Evolutionary conservation across 495 filamentous ascomycete genomes (phyloP).

Genomic region (Podospora conica): DNA sequence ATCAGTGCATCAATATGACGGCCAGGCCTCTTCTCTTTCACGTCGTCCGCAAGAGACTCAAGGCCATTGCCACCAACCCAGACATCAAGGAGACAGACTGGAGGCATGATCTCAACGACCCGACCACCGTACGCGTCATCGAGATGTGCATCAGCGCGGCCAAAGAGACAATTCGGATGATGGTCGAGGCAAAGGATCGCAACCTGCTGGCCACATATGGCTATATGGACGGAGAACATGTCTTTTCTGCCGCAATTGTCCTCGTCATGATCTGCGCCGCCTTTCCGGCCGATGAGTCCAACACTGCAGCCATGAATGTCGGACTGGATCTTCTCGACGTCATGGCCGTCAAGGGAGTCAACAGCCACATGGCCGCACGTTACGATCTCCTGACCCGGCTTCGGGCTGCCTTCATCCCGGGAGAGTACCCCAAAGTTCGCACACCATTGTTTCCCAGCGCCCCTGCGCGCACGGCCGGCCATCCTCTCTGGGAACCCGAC

Average conservation of each 20-base stretch:
- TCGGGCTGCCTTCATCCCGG: conserved; percentile 13
- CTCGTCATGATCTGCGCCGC: conserved; percentile 47
- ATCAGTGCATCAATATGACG: conserved; percentile 49
- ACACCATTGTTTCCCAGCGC: not conserved
- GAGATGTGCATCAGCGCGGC: conserved; percentile 45
- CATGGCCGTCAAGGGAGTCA: conserved; percentile 43
- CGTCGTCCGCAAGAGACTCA: conserved; percentile 41
- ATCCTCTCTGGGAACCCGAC: not conserved
- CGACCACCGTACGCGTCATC: conserved; percentile 40
- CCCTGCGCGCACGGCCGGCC: not conserved
- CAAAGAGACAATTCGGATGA: conserved; percentile 42
- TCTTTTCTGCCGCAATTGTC: conserved; percentile 44
- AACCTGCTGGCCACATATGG: conserved; percentile 48
- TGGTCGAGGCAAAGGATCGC: conserved; percentile 37
- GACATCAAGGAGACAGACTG: conserved; percentile 28
- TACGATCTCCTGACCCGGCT: conserved; percentile 34
- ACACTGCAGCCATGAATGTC: conserved; percentile 36
- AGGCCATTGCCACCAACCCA: conserved; percentile 15
- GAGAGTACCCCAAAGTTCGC: not conserved
- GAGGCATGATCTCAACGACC: conserved; percentile 34
- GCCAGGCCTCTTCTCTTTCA: conserved; percentile 44
- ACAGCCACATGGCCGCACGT: conserved; percentile 38
- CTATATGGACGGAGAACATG: conserved; percentile 46
- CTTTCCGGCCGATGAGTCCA: conserved; percentile 37
- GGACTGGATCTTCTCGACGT: conserved; percentile 37